phyloP scores from a whole-genome alignment of 169 alveolate species.

The Plasmodium relictum region DNA sequence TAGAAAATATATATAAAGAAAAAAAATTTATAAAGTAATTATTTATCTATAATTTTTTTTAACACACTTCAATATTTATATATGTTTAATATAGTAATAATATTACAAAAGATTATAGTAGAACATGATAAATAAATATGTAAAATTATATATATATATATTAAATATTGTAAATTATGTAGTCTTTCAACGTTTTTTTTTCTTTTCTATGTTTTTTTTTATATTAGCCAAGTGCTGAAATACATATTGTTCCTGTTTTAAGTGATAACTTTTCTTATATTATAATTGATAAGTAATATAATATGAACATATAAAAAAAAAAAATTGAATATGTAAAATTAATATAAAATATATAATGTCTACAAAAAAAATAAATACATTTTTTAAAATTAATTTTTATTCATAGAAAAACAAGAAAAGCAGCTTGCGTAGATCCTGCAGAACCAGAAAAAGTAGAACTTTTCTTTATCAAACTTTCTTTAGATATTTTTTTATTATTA shows the following conservation, averaged over 20 bases:
- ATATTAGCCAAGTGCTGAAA: conserved; percentile 53
- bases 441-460: conserved; percentile 81
- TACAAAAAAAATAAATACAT: not conserved
- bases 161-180: not conserved
- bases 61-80: too few relatives aligned
- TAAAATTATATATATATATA: not conserved
- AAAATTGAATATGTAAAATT: not conserved
- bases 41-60: too few relatives aligned
- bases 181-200: not conserved
- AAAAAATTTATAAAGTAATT: too few relatives aligned
- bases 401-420: conserved; percentile 78
- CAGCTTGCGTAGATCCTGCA: conserved; percentile 88
- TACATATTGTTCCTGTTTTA: conserved; percentile 44
- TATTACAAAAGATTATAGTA: not conserved
- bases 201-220: too few relatives aligned
- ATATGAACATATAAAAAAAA: too few relatives aligned
- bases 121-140: not conserved
- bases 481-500: not conserved
- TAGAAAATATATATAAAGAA: too few relatives aligned
- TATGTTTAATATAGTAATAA: too few relatives aligned
- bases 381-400: not conserved
- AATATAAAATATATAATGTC: not conserved
- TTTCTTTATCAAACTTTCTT: not conserved
- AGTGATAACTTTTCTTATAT: conserved; percentile 54
- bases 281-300: conserved; percentile 48